Percentiles rank a stretch among this genome's conserved stretches.
These are phyloP conservation scores for Heritiera fomes DNA, from an alignment of 345 rosid genomes.

Conservation along the genomic window DNA sequence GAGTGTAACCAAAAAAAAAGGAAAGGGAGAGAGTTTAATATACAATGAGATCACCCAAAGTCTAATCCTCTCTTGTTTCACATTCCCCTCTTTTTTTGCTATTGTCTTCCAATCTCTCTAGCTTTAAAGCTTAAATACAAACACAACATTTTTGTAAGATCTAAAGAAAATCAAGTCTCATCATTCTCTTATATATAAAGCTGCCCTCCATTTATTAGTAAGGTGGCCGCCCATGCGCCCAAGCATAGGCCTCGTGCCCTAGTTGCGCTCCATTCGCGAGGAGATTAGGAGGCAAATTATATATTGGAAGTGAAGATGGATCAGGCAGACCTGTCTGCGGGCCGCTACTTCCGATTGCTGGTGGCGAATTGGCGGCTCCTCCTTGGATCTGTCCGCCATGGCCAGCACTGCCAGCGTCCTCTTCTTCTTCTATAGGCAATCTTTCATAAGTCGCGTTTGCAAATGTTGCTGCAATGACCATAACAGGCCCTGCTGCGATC, in stretches of 20 bases:
- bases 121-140: conserved; percentile 7
- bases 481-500: conserved; percentile 70
- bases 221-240: conserved; percentile 64
- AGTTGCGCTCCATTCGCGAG: conserved; percentile 53
- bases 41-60: conserved; percentile 23
- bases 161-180: conserved; percentile 3
- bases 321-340: conserved; percentile 44
- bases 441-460: conserved; percentile 85
- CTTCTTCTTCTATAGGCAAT: conserved; percentile 74
- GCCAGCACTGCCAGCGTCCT: conserved; percentile 37
- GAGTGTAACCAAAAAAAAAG: conserved; percentile 6
- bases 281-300: conserved; percentile 53
- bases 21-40: conserved; percentile 22
- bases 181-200: not conserved
- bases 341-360: conserved; percentile 44
- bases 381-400: conserved; percentile 50
- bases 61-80: conserved; percentile 20
- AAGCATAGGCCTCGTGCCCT: conserved; percentile 70
- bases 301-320: conserved; percentile 50
- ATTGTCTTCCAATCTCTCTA: conserved; percentile 19
- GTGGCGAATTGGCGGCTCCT: conserved; percentile 47
- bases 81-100: not conserved
- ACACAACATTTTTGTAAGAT: conserved; percentile 14
- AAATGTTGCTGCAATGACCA: conserved; percentile 86
- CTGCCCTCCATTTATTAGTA: conserved; percentile 28